Evolutionary conservation across 163 green algal species (phyloP), one percentile per base, ranked within the genome.

Genomic region (Chloromonas sp.): DNA sequence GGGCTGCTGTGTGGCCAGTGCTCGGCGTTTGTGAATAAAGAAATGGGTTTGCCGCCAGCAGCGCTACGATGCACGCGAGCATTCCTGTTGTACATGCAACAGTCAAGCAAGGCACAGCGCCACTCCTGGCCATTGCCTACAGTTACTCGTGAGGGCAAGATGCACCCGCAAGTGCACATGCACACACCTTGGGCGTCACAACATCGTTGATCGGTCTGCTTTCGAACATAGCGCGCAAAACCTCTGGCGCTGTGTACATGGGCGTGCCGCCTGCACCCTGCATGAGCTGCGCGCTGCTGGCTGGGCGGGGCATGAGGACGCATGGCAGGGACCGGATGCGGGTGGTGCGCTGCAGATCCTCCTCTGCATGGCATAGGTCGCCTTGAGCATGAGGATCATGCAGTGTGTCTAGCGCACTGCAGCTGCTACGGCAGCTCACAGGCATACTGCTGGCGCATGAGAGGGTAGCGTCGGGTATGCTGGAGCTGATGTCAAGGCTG

Each of bases 161-260:
- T 57, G n/a, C 13, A n/a, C 8, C 5, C 14, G 74, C 74, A 57
- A 81, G 74, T 5, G n/a, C 74, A 60, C 11, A 74, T 74, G 66
- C 66, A 74, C 66, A 66, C 60, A 85, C 83, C 83, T 87, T 81
- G 11, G 78, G 84, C n/a, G 70, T 81, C 2, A 86, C 58, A 58
- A 81, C 86, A n/a, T 78, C 77, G 14, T 61, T 59, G 14, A 85
- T 60, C 0, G 81, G 57, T 8, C 62, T 80, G 83, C 85, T 87
- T 0, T 84, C 76, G 70, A 93, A 92, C 83, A 90, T 87, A 0
- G 87, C 86, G 0, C 58, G 11, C 78, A 93, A 82, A 60, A 93
- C 85, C 86, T 93, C 90, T 1, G 90, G 90, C 66, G 90, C 88
- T 59, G 88, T 83, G 77, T 93, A 93, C 60, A 91, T 83, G 11